These are phyloP conservation scores for Termitomyces eurrhizus DNA, from an alignment of 768 basidiomycete species.

Conservation along the genomic window DNA sequence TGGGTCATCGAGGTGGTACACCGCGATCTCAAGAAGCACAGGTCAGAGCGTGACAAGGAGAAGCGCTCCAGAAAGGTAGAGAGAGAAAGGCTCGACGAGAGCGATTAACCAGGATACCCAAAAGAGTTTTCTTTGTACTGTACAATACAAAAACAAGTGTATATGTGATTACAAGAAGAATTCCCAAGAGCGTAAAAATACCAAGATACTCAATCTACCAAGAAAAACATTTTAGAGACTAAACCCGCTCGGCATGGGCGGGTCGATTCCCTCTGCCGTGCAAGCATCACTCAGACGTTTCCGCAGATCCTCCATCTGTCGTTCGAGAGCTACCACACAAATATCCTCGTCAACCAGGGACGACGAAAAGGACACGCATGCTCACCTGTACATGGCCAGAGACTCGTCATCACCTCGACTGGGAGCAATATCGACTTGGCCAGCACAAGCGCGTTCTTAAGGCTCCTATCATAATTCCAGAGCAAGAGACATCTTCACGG, in stretches of 20 bases:
- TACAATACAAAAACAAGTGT: too few species aligned
- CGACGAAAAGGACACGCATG: conserved; percentile 1
- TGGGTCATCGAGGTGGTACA: conserved; percentile 1
- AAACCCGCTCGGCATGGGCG: conserved; percentile 35
- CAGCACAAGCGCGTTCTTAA: conserved; percentile 58
- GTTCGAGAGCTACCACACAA: conserved; percentile 37
- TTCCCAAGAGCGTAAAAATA: too few species aligned
- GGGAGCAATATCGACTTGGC: conserved; percentile 62
- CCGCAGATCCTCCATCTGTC: conserved; percentile 45
- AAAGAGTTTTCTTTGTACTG: too few species aligned
- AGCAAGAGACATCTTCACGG: conserved; percentile 53
- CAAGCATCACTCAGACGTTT: conserved; percentile 49
- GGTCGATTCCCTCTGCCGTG: conserved; percentile 33
- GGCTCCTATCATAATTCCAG: conserved; percentile 58
- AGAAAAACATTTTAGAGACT: conserved; percentile 19
- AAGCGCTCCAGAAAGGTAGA: conserved; percentile 2
- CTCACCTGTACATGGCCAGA: conserved; percentile 61
- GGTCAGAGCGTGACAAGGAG: conserved; percentile 12
- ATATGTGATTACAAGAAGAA: too few species aligned
- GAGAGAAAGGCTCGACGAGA: not conserved
- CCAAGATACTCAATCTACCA: too few species aligned
- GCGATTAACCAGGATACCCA: not conserved
- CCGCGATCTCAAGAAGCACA: conserved; percentile 2
- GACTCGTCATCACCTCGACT: conserved; percentile 61
- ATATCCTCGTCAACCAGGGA: not conserved